Base-by-base conservation (phyloP, 768 basidiomycete species). In the Rhodotorula kratochvilovae region DNA sequence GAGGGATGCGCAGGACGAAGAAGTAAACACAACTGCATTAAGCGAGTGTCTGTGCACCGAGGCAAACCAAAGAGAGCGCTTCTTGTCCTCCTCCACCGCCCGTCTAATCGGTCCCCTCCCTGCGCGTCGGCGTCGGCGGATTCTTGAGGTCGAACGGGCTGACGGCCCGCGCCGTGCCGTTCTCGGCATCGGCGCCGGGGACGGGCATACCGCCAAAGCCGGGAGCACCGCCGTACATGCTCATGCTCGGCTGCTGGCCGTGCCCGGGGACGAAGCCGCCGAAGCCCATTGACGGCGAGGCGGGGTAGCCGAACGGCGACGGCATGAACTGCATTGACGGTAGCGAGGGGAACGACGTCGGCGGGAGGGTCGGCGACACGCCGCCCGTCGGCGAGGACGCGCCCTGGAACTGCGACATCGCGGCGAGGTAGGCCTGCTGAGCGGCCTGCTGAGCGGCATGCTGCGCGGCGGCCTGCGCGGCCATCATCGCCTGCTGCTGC, bases 401-500 rank as follows among this genome's bases (percentile, higher is more conserved):
- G 21, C 59, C 61, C 29, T 54, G 53, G 68, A 70, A 74, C 43
- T 70, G 68, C 48, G 61, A 25, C 72, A 74, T 74, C 2, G 72
- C 72, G 23, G 65, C 61, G 46, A 74, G 57, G 59, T 74, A 70
- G 50, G 73, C 73, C 60, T 73, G 72, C 45, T 63, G 66, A 19
- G 68, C 68, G 25, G 68, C 68, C 7, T 48, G 46, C 2, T 84
- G 87, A 11, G 89, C 66, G 21, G 66, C 66, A 77, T 90, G 89
- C 51, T 71, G 70, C 1, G 85, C 87, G 13, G 89, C 70, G 21
- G 66, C 66, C 77, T 90, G 89, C 29, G 91, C 90, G 10, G 90
- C 90, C 77, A 89, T 89, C 86, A 91, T 86, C 33, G 63, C 64
- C 76, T 90, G 90, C 70, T 90, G 90, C 36, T 73, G 67, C 46